Evolutionary conservation across 2,329 filamentous ascomycete species (phyloP).

Genomic region (Paramyrothecium roridum): DNA sequence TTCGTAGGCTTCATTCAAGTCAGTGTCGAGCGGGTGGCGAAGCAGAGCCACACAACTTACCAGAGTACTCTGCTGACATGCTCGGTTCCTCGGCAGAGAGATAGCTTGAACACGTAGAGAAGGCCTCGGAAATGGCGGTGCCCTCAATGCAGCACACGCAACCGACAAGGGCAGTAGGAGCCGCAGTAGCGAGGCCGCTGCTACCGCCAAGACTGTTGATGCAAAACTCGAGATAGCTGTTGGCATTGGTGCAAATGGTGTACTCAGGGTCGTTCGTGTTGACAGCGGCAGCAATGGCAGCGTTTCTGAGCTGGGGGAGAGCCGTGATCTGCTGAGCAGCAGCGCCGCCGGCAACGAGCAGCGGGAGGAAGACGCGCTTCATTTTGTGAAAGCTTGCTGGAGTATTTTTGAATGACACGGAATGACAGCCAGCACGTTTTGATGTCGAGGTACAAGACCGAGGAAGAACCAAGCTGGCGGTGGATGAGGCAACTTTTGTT

Average conservation of each 20-base stretch:
- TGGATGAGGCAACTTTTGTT: too few species aligned
- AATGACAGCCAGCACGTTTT: background rate
- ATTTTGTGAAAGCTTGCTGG: constrained; percentile 9
- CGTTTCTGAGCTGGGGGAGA: constrained; percentile 12
- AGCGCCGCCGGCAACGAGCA: constrained; percentile 15
- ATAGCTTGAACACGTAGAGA: constrained; percentile 24
- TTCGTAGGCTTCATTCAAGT: constrained; percentile 16
- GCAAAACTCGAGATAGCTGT: constrained; percentile 16
- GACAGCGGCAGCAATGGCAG: constrained; percentile 18
- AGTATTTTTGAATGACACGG: background rate
- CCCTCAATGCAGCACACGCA: constrained; percentile 24
- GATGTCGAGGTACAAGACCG: too few species aligned
- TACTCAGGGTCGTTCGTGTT: constrained; percentile 18
- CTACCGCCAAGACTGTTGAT: constrained; percentile 17
- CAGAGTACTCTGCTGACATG: constrained; percentile 16
- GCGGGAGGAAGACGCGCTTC: constrained; percentile 16
- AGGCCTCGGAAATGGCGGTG: constrained; percentile 17
- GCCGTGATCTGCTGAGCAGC: constrained; percentile 20
- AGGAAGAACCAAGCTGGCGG: too few species aligned
- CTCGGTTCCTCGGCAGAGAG: constrained; percentile 17
- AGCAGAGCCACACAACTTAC: constrained; percentile 9
- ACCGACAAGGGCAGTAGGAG: constrained; percentile 13
- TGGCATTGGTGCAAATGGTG: constrained; percentile 16
- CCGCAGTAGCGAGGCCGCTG: constrained; percentile 16
- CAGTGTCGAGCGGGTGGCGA: constrained; percentile 3